Base-by-base conservation (phyloP, 2,329 filamentous ascomycete species). In the Colletotrichum lindemuthianum region DNA sequence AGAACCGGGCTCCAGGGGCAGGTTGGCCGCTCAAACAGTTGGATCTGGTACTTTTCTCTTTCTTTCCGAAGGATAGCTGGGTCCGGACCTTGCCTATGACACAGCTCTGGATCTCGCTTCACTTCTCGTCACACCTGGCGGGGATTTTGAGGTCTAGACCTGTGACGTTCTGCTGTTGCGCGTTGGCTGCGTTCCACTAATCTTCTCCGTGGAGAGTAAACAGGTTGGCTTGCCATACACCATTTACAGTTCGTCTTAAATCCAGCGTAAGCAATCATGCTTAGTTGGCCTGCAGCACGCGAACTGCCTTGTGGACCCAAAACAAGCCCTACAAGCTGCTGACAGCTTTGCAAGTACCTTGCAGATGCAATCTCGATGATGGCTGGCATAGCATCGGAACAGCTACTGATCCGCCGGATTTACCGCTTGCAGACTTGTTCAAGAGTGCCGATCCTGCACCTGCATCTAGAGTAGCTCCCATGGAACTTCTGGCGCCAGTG, bases 351-450 rank as follows among this genome's bases (percentile, higher is more conserved):
- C 47, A 9, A 33, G 13, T 33, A 15, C 36, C 16, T 24, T 16
- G 13, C 12, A 34, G 41, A 34, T 24, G 55, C 36, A 32, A 63
- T 65, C 59, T 57, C 52, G 52, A 52, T 52, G 40, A 33, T n/a
- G 51, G 40, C 51, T 52, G 47, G 11, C 8, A 12, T 6, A 13
- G 49, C 37, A 44, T 44, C 48, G 8, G 43, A 32, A 5, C 40
- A 51, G 11, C 8, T 49, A 65, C 63, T 44, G 51, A 56, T 65
- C 58, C 16, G 51, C 58, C 57, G 59, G 51, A 47, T 11, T 37
- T 11, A 41, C 51, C 37, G 63, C 34, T 57, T 63, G 51, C 52
- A 12, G 43, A 15, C 15, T 15, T 32, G 32, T 51, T 39, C 40
- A 39, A 40, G 49, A 43, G 36, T 40, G 41, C 52, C 39, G 41